A percentile compares a stretch with the other conserved stretches of the same genome.
Evolutionary conservation across 495 filamentous ascomycete genomes (phyloP).

Genomic region (Aspergillus heteromorphus): DNA sequence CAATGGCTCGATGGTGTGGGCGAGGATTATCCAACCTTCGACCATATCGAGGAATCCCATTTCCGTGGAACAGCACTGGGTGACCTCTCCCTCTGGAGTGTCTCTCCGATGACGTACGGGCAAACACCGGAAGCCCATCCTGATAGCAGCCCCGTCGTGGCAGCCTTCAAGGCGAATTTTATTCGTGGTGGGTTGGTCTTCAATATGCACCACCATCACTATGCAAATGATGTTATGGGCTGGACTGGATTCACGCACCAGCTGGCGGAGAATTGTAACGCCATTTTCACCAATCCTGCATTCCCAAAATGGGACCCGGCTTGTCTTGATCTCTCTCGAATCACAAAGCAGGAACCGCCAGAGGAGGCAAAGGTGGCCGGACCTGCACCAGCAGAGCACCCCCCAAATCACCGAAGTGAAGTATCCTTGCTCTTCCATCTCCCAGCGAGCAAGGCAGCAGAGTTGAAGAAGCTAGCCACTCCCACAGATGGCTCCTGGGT

Average conservation of each 20-base stretch:
- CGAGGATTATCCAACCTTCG: constrained; percentile 18
- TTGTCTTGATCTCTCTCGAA: constrained; percentile 28
- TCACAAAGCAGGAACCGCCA: constrained; percentile 15
- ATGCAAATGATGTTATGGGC: constrained; percentile 39
- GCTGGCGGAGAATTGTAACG: constrained; percentile 39
- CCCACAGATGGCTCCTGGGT: constrained; percentile 30
- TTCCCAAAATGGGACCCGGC: constrained; percentile 31
- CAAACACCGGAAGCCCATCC: constrained; percentile 36
- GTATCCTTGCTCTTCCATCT: constrained; percentile 35
- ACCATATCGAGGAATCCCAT: constrained; percentile 11
- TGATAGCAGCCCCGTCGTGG: constrained; percentile 23
- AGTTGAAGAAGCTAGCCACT: constrained; percentile 31
- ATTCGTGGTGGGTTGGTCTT: constrained; percentile 38
- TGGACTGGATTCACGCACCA: constrained; percentile 34
- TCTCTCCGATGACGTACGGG: constrained; percentile 33
- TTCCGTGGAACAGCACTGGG: constrained; percentile 16
- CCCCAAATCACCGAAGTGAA: constrained; percentile 23
- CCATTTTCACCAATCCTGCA: constrained; percentile 24
- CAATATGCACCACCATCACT: constrained; percentile 41
- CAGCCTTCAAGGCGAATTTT: constrained; percentile 39
- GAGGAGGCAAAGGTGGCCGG: constrained; percentile 23
- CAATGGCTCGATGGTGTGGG: constrained; percentile 33
- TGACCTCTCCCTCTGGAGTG: constrained; percentile 26
- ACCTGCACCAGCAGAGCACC: constrained; percentile 21
- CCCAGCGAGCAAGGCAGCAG: constrained; percentile 36